A percentile compares a stretch with the other conserved stretches of the same genome.
These are phyloP conservation scores for Aspergillus sp. DNA, from an alignment of 2,329 filamentous ascomycete species.

Conservation along the genomic window DNA sequence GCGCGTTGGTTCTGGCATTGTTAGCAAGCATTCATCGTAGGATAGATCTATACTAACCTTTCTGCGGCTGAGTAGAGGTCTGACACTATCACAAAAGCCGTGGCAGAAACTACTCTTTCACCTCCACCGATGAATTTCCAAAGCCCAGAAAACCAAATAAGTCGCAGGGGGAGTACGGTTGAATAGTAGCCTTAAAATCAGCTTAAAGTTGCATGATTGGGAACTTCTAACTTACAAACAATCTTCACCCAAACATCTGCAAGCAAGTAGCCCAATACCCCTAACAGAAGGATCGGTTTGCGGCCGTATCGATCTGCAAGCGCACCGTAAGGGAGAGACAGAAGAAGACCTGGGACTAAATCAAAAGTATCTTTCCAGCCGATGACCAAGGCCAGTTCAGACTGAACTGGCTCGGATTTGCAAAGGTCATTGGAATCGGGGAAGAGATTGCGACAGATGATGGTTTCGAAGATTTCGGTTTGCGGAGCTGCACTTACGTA, in stretches of 20 bases:
- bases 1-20: too few species aligned
- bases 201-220: too few species aligned
- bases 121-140: constrained; percentile 23
- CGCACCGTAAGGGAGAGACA: constrained; percentile 25
- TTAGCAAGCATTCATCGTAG: too few species aligned
- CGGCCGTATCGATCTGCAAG: constrained; percentile 25
- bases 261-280: constrained; percentile 14
- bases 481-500: too few species aligned
- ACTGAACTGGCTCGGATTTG: constrained; percentile 26
- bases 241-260: constrained; percentile 21
- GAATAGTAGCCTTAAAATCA: constrained; percentile 4
- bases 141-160: constrained; percentile 20
- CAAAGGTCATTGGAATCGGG: constrained; percentile 6
- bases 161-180: constrained; percentile 17
- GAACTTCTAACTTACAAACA: constrained; percentile 17
- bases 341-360: constrained; percentile 22
- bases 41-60: constrained; percentile 10
- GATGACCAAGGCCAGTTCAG: constrained; percentile 22
- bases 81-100: constrained; percentile 19
- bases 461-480: too few species aligned
- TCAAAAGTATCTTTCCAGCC: constrained; percentile 24
- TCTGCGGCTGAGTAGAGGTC: constrained; percentile 25
- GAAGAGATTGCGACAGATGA: too few species aligned
- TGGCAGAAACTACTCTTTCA: constrained; percentile 13
- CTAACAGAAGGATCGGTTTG: constrained; percentile 18